Conservation (phyloP, 2,329 filamentous ascomycete species). For the Pestalotiopsis sp. region DNA sequence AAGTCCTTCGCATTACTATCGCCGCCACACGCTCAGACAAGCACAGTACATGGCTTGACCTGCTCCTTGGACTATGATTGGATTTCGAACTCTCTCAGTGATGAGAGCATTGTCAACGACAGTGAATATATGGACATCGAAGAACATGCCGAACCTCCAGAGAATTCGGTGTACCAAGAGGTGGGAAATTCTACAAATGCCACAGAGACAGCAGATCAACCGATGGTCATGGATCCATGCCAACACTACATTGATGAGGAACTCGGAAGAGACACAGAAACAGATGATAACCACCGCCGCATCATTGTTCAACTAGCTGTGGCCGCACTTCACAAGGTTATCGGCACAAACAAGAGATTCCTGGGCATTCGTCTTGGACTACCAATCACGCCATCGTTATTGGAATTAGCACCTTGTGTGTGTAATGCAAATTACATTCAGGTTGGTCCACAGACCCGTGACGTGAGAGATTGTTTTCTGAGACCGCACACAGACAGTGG, state of each 20-base stretch:
- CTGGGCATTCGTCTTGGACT: slow-evolving; percentile 16
- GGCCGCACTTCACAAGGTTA: slow-evolving; percentile 25
- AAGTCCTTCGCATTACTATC: slow-evolving; percentile 30
- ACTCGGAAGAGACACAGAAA: not conserved
- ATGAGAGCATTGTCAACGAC: not conserved
- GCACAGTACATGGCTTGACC: slow-evolving; percentile 26
- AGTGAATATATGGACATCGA: not conserved
- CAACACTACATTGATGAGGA: not conserved
- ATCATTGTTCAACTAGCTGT: slow-evolving; percentile 20
- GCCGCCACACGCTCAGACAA: slow-evolving; percentile 25
- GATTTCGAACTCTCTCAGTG: not conserved
- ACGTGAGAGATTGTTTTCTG: not conserved
- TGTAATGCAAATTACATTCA: slow-evolving; percentile 34
- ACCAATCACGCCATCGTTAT: slow-evolving; percentile 13
- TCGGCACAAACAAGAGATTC: slow-evolving; percentile 25
- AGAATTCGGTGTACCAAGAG: not conserved
- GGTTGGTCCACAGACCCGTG: slow-evolving; percentile 14
- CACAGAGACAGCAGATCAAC: not conserved
- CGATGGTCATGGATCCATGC: not conserved
- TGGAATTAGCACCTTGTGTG: slow-evolving; percentile 32
- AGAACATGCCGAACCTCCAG: not conserved
- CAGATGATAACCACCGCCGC: slow-evolving; percentile 4
- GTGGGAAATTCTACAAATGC: not conserved
- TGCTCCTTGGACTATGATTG: slow-evolving; percentile 9
- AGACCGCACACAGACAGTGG: not conserved